A percentile compares a stretch with the other conserved stretches of the same genome.
Evolutionary conservation across 257 asterid species (phyloP).

Genomic region (Mentha longifolia): DNA sequence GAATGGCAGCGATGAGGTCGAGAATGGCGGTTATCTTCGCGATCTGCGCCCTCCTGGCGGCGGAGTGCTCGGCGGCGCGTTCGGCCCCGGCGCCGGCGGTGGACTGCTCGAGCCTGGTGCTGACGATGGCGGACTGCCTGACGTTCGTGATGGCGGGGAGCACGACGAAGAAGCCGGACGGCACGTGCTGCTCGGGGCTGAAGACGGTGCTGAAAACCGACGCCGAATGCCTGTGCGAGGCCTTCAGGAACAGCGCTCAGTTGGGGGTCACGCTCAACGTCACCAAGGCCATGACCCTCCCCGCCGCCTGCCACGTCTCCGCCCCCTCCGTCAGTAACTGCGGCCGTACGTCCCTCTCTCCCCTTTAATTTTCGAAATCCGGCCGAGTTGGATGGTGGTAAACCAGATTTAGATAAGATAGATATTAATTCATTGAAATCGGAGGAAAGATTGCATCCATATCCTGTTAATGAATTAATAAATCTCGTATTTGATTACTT

Average conservation of each 20-base stretch:
- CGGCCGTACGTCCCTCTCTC: constrained; percentile 50
- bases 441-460: no score
- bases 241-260: constrained; percentile 71
- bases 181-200: constrained; percentile 73
- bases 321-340: constrained; percentile 75
- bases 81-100: constrained; percentile 74
- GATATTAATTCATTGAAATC: no score
- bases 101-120: constrained; percentile 65
- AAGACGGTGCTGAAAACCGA: constrained; percentile 62
- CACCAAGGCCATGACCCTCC: constrained; percentile 68
- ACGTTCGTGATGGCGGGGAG: constrained; percentile 67
- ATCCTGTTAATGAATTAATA: no score
- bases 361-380: no score
- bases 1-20: constrained; percentile 26
- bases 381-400: no score
- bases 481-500: no score
- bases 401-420: no score
- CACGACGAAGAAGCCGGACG: constrained; percentile 59
- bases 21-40: constrained; percentile 2
- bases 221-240: constrained; percentile 75
- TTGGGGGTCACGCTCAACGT: constrained; percentile 71
- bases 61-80: constrained; percentile 40
- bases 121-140: constrained; percentile 72
- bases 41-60: constrained; percentile 9
- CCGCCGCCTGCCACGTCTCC: constrained; percentile 83